Percentiles rank a stretch among this genome's conserved stretches.
phyloP scores from a whole-genome alignment of 2,329 filamentous ascomycete genomes.

The Trichoderma lentiforme region DNA sequence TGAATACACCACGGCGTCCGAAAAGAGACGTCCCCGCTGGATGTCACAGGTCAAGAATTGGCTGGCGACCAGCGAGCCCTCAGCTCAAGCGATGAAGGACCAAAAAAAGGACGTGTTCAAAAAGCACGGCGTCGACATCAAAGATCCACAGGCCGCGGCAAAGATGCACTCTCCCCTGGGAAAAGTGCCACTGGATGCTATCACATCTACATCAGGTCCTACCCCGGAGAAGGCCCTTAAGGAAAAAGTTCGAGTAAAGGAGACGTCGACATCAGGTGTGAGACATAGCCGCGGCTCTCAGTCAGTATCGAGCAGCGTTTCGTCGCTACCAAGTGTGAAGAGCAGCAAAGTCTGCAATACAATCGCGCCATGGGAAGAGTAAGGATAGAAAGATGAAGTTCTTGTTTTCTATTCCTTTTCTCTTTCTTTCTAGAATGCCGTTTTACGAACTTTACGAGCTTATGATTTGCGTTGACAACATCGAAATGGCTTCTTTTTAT shows the following conservation, averaged over 20 bases:
- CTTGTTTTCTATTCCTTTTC: background rate
- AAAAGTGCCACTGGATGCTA: constrained; percentile 43
- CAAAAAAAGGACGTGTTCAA: constrained; percentile 43
- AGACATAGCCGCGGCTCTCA: constrained; percentile 26
- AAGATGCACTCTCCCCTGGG: constrained; percentile 47
- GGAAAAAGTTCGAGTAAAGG: constrained; percentile 34
- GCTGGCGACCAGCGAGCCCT: constrained; percentile 49
- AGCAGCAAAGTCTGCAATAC: constrained; percentile 30
- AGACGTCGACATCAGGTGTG: constrained; percentile 29
- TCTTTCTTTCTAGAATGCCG: background rate
- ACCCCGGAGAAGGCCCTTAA: constrained; percentile 44
- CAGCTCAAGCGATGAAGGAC: constrained; percentile 45
- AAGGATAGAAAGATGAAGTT: background rate
- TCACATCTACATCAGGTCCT: constrained; percentile 45
- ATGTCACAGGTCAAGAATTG: constrained; percentile 46
- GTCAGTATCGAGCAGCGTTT: constrained; percentile 38
- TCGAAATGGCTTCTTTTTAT: background rate
- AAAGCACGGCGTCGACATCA: constrained; percentile 42
- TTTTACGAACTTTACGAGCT: background rate
- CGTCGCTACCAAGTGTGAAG: constrained; percentile 30
- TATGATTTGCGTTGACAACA: constrained; percentile 1
- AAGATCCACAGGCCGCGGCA: constrained; percentile 42
- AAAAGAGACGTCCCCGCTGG: constrained; percentile 35
- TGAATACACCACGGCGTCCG: background rate
- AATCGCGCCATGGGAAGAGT: constrained; percentile 34